A percentile compares a stretch with the other conserved stretches of the same genome.
Conservation (phyloP, 2,329 filamentous ascomycete genomes). For the Sarocladiaceae sp. region DNA sequence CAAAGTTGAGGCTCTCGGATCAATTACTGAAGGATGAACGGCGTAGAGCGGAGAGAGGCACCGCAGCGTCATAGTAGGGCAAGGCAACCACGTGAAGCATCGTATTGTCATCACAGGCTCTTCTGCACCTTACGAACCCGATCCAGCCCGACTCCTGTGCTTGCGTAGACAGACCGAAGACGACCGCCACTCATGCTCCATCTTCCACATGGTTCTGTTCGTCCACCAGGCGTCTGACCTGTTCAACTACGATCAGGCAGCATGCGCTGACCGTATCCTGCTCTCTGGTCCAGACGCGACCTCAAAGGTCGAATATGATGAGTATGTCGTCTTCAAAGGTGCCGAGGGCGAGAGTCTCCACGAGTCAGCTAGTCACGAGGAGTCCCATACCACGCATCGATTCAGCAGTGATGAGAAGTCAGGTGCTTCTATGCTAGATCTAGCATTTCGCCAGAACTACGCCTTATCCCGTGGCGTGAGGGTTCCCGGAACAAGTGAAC, state of each 20-base stretch:
- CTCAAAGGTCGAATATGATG: slow-evolving; percentile 32
- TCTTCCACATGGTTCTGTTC: slow-evolving; percentile 7
- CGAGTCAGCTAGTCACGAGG: slow-evolving; percentile 11
- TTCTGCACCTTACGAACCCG: neutral
- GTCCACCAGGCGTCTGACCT: slow-evolving; percentile 27
- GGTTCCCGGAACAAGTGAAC: neutral
- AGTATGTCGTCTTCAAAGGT: slow-evolving; percentile 31
- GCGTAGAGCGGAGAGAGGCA: neutral
- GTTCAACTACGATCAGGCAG: slow-evolving; percentile 31
- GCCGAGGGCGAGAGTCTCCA: neutral
- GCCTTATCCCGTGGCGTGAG: slow-evolving; percentile 24
- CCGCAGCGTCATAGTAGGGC: neutral
- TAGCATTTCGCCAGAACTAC: slow-evolving; percentile 27
- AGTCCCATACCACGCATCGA: slow-evolving; percentile 27
- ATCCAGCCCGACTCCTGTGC: neutral
- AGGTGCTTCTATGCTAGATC: slow-evolving; percentile 25
- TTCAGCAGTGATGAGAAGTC: slow-evolving; percentile 27
- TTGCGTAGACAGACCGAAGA: neutral
- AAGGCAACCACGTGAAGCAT: neutral
- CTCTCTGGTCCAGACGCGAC: slow-evolving; percentile 22
- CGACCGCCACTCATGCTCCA: neutral
- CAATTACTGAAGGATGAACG: neutral
- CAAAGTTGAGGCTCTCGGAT: neutral
- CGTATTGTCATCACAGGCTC: neutral
- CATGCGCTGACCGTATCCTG: slow-evolving; percentile 28